phyloP scores from a whole-genome alignment of 2,329 filamentous ascomycete species.

The Escovopsis sp. region DNA sequence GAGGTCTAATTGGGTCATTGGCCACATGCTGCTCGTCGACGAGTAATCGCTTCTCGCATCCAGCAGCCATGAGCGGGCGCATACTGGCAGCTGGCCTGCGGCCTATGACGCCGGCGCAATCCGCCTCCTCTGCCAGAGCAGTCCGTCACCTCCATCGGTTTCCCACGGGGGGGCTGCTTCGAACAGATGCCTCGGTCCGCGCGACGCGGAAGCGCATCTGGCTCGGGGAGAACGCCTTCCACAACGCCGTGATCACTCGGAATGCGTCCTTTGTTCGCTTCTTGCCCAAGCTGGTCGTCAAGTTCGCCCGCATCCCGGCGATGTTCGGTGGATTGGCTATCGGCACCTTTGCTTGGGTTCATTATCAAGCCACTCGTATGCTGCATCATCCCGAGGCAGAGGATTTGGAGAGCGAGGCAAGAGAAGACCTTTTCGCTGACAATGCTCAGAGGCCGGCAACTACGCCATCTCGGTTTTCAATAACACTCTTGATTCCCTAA shows the following conservation, averaged over 20 bases:
- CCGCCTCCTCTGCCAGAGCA: constrained; percentile 31
- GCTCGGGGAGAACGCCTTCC: constrained; percentile 71
- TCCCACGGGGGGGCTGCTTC: constrained; percentile 53
- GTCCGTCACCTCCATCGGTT: constrained; percentile 52
- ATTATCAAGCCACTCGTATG: constrained; percentile 86
- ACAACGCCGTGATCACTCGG: constrained; percentile 55
- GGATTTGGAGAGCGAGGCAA: too few relatives aligned
- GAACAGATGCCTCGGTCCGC: constrained; percentile 48
- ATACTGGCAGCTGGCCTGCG: constrained; percentile 54
- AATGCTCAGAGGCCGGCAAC: constrained; percentile 29
- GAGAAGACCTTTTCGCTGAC: constrained; percentile 12
- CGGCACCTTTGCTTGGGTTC: constrained; percentile 77
- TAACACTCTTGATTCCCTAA: constrained; percentile 56
- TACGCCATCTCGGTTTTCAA: constrained; percentile 52
- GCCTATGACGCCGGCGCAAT: constrained; percentile 44
- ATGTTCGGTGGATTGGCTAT: constrained; percentile 83
- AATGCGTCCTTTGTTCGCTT: constrained; percentile 51
- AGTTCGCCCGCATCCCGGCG: constrained; percentile 75
- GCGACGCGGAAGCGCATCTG: constrained; percentile 51
- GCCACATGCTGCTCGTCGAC: constrained; percentile 5
- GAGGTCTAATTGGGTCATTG: not conserved
- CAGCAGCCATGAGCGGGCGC: constrained; percentile 20
- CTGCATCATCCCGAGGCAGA: constrained; percentile 10
- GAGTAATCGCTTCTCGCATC: constrained; percentile 4
- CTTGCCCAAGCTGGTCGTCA: constrained; percentile 78